phyloP scores from a whole-genome alignment of 495 filamentous ascomycete genomes.

The Neurospora sp. region DNA sequence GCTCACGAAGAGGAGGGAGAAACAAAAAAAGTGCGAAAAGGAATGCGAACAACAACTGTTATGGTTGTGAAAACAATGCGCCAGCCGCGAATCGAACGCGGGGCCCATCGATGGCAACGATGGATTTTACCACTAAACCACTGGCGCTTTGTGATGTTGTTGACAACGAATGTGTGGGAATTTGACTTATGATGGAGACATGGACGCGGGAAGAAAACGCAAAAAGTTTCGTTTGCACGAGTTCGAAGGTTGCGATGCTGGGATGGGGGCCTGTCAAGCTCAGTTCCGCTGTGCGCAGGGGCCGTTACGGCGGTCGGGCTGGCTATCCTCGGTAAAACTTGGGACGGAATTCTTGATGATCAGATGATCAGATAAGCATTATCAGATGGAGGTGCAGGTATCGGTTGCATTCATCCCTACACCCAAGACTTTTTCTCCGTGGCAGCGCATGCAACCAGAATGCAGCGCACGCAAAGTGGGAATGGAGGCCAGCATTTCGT shows the following conservation, averaged over 20 bases:
- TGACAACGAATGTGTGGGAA: neutral
- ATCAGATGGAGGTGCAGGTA: neutral
- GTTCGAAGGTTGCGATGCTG: neutral
- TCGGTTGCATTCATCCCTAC: neutral
- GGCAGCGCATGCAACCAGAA: neutral
- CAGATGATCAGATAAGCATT: neutral
- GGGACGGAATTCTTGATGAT: neutral
- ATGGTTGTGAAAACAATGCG: constrained; percentile 13
- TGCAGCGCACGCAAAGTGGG: neutral
- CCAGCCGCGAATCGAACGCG: constrained; percentile 42
- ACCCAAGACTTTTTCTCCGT: neutral
- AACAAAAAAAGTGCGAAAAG: neutral
- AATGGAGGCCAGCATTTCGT: neutral
- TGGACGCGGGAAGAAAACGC: neutral
- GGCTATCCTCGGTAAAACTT: neutral
- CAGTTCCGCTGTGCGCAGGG: neutral
- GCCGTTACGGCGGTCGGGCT: neutral
- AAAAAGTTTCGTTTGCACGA: neutral
- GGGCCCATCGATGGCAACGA: constrained; percentile 46
- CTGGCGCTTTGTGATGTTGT: constrained; percentile 9
- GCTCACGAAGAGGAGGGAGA: neutral
- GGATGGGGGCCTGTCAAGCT: neutral
- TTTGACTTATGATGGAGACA: neutral
- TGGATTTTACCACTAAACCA: constrained; percentile 47
- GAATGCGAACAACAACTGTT: neutral